Conservation (phyloP, 2,329 filamentous ascomycete species). For the Microsporum ferrugineum region DNA sequence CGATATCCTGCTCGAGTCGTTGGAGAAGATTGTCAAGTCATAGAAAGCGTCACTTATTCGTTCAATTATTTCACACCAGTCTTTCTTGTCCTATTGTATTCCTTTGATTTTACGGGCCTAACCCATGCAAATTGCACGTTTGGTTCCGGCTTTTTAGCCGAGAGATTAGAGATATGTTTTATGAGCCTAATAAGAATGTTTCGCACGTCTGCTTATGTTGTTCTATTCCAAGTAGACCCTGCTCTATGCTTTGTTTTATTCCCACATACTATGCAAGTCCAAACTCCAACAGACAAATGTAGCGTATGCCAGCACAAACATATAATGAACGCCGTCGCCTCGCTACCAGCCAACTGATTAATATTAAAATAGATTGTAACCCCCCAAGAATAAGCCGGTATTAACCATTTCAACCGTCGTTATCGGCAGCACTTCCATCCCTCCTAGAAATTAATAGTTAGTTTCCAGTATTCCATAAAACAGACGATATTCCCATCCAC, state of each 20-base stretch:
- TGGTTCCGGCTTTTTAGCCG: neutral
- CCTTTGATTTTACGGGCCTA: neutral
- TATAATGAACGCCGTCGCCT: neutral
- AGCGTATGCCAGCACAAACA: neutral
- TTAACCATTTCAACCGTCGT: conserved; percentile 25
- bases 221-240: neutral
- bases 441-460: conserved; percentile 22
- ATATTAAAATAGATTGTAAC: neutral
- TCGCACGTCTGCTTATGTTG: neutral
- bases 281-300: neutral
- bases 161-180: neutral
- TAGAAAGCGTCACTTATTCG: conserved; percentile 15
- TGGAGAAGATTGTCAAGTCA: conserved; percentile 60
- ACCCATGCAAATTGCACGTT: neutral
- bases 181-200: neutral
- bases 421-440: conserved; percentile 38
- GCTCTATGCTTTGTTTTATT: neutral
- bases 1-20: conserved; percentile 64
- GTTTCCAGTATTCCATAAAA: neutral
- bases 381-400: neutral
- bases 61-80: neutral
- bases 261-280: neutral
- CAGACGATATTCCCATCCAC: conserved; percentile 15
- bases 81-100: neutral
- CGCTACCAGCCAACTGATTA: neutral